Evolutionary conservation across 176 grass and related monocot genomes (phyloP).

Genomic region (Zizania latifolia): DNA sequence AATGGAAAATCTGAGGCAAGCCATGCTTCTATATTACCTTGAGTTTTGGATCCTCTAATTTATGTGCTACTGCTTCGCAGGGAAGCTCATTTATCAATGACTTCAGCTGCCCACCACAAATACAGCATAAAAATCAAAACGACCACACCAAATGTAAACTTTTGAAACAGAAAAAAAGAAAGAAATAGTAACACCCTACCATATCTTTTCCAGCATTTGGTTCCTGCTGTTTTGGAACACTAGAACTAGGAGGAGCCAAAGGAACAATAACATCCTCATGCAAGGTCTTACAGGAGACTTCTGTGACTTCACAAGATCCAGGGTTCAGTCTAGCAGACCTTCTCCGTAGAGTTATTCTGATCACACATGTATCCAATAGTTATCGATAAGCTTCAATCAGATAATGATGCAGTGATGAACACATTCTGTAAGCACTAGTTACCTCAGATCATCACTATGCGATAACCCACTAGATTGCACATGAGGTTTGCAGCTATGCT

Average conservation of each 20-base stretch:
- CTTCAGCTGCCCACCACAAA: constrained; percentile 1
- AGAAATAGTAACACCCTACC: neutral
- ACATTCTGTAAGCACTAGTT: neutral
- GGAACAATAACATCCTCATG: neutral
- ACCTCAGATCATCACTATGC: constrained; percentile 26
- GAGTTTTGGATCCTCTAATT: constrained; percentile 10
- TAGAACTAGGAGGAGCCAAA: constrained; percentile 11
- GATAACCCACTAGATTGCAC: neutral
- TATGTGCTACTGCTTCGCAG: neutral
- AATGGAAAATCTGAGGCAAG: constrained; percentile 17
- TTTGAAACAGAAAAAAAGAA: neutral
- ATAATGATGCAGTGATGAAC: neutral
- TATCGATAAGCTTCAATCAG: neutral
- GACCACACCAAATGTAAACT: neutral
- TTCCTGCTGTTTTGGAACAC: constrained; percentile 1
- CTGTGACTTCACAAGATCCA: constrained; percentile 22
- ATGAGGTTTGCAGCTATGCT: neutral
- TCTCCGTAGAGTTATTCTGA: constrained; percentile 18
- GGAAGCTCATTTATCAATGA: constrained; percentile 9
- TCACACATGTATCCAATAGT: constrained; percentile 9
- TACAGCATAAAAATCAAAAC: neutral
- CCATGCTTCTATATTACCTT: constrained; percentile 7
- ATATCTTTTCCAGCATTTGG: constrained; percentile 11
- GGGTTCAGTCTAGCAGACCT: constrained; percentile 35
- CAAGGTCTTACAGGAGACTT: neutral